Evolutionary conservation across 2,329 filamentous ascomycete species (phyloP).

Genomic region (Sporothrix sp.): DNA sequence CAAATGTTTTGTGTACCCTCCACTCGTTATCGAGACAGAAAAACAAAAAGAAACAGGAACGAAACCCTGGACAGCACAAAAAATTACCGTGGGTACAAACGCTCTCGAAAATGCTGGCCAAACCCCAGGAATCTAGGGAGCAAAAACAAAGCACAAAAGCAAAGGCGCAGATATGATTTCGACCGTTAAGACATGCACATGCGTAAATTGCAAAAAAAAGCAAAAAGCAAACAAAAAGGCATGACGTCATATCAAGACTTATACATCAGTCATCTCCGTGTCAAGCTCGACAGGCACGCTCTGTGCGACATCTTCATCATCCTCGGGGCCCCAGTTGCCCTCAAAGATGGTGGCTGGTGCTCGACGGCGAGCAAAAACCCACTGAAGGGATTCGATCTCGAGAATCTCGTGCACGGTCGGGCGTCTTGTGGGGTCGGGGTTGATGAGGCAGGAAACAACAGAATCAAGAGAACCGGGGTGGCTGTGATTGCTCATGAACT

Average conservation of each 20-base stretch:
- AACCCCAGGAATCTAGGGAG: background rate
- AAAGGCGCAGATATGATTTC: background rate
- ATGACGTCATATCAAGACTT: background rate
- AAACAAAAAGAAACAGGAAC: background rate
- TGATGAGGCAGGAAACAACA: constrained; percentile 82
- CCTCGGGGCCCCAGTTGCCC: constrained; percentile 81
- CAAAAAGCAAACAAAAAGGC: background rate
- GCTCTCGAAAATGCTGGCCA: constrained; percentile 15
- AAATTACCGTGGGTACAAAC: constrained; percentile 8
- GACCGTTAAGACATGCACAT: background rate
- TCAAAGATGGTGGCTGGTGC: constrained; percentile 93
- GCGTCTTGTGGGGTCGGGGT: constrained; percentile 60
- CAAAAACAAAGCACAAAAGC: background rate
- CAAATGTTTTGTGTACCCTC: constrained; percentile 5
- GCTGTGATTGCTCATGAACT: constrained; percentile 74
- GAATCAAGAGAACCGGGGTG: constrained; percentile 70
- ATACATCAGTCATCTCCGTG: constrained; percentile 52
- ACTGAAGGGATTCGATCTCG: constrained; percentile 61
- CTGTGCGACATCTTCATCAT: constrained; percentile 25
- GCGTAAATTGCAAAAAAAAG: background rate
- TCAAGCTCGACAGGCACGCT: constrained; percentile 28
- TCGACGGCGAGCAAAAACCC: constrained; percentile 67
- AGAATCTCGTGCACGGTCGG: constrained; percentile 69
- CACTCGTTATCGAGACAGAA: background rate
- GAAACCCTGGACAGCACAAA: background rate